Conservation (phyloP, 208 protist genomes). For the Borovskyia barvae region DNA sequence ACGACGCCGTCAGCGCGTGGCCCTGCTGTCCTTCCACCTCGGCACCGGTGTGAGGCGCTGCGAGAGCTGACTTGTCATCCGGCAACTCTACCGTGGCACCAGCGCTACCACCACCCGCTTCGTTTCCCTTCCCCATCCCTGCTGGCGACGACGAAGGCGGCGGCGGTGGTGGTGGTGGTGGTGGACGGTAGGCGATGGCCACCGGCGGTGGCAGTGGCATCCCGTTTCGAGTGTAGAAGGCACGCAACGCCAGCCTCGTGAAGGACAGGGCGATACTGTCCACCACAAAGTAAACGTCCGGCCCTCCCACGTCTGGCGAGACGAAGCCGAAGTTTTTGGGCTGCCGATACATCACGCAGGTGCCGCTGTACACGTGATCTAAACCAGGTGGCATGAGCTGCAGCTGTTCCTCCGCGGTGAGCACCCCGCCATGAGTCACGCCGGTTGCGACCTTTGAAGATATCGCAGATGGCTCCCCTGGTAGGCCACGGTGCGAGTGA, state of each 20-base stretch:
- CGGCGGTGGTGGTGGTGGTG: neutral
- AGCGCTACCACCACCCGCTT: too few species aligned
- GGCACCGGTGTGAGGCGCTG: too few species aligned
- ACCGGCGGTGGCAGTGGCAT: conserved; percentile 24
- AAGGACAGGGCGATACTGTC: conserved; percentile 61
- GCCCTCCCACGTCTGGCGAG: conserved; percentile 62
- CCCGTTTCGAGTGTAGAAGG: conserved; percentile 32
- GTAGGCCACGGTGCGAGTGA: too few species aligned
- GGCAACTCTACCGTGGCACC: neutral
- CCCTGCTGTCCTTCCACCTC: neutral
- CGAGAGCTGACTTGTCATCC: too few species aligned
- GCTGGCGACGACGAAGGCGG: too few species aligned
- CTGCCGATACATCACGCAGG: conserved; percentile 61
- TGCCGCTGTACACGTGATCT: conserved; percentile 43
- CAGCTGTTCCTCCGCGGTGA: conserved; percentile 71
- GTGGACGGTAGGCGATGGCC: conserved; percentile 4
- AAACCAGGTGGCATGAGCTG: conserved; percentile 62
- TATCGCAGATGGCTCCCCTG: too few species aligned
- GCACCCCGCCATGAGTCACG: neutral
- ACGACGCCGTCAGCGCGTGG: neutral
- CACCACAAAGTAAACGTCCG: conserved; percentile 80
- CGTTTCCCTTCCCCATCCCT: neutral
- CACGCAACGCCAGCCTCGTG: conserved; percentile 52
- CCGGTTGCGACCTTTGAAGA: too few species aligned
- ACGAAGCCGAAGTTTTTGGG: conserved; percentile 80